These are phyloP conservation scores for Suhomyces wounanorum DNA, from an alignment of 1,139 yeast genomes.

Conservation along the genomic window DNA sequence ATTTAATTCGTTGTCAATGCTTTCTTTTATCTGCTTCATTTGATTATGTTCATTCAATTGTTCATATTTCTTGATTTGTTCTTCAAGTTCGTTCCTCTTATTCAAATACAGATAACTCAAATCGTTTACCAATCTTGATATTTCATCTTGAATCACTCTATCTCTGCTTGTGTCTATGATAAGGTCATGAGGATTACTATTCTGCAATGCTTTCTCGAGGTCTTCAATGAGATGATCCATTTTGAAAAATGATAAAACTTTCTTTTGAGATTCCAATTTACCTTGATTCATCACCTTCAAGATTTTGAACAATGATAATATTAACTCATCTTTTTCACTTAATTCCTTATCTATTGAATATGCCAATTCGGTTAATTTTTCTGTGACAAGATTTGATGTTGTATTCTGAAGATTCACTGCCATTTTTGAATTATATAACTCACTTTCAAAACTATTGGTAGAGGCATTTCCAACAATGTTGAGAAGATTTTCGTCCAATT, in stretches of 20 bases:
- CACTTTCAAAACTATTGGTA: conserved; percentile 41
- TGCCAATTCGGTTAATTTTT: conserved; percentile 43
- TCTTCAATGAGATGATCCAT: conserved; percentile 39
- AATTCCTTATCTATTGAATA: conserved; percentile 45
- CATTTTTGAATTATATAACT: conserved; percentile 39
- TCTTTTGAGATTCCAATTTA: conserved; percentile 38
- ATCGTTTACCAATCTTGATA: conserved; percentile 42
- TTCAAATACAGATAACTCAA: conserved; percentile 41
- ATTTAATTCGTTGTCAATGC: conserved; percentile 4
- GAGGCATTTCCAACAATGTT: conserved; percentile 14
- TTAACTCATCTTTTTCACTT: conserved; percentile 38
- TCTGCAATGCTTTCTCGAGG: conserved; percentile 17
- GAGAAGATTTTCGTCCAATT: conserved; percentile 9
- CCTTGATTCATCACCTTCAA: conserved; percentile 28
- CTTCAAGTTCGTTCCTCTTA: conserved; percentile 34
- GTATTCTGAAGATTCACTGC: conserved; percentile 40
- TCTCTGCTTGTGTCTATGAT: conserved; percentile 31
- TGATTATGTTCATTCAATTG: conserved; percentile 18
- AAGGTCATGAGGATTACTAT: conserved; percentile 20
- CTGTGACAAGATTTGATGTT: conserved; percentile 40
- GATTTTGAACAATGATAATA: conserved; percentile 33
- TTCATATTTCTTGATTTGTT: conserved; percentile 21
- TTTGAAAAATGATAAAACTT: conserved; percentile 37
- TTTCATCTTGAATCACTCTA: conserved; percentile 46
- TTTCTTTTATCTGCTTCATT: conserved; percentile 10